Percentiles rank a stretch among this genome's conserved stretches.
Evolutionary conservation across 1,284 basidiomycete species (phyloP).

Genomic region (Rhodotorula sp.): DNA sequence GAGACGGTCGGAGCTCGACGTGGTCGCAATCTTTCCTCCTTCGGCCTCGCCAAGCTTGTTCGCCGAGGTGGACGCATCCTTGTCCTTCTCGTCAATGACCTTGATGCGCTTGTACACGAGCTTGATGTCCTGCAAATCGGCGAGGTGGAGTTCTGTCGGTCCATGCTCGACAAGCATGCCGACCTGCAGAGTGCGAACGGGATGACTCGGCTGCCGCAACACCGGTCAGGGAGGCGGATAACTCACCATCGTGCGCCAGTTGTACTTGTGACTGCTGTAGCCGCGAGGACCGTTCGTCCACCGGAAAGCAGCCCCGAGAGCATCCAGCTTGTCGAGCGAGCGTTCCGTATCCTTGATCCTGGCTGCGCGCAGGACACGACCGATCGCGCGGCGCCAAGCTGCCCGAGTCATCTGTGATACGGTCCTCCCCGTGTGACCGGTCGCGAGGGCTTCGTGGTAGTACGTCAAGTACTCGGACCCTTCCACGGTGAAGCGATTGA

Average conservation of each 20-base stretch:
- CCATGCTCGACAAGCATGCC: too few species aligned
- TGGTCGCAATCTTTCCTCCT: background rate
- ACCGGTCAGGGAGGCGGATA: too few species aligned
- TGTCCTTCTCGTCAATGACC: background rate
- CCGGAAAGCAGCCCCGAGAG: background rate
- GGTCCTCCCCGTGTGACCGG: background rate
- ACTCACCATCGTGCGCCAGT: too few species aligned
- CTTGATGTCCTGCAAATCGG: too few species aligned
- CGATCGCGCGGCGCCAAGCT: background rate
- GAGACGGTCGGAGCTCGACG: background rate
- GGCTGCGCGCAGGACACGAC: background rate
- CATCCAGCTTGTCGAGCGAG: background rate
- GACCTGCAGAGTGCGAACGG: too few species aligned
- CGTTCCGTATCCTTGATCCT: background rate
- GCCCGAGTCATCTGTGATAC: background rate
- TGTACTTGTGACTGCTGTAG: too few species aligned
- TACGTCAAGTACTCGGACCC: background rate
- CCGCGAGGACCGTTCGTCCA: background rate
- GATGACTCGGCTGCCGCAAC: too few species aligned
- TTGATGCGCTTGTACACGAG: too few species aligned
- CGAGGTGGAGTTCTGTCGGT: too few species aligned
- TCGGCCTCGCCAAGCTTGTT: background rate
- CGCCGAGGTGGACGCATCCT: background rate
- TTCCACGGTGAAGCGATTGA: background rate
- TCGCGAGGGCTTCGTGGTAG: background rate